Conservation (phyloP, 176 grass and related monocot genomes). For the Zoysia japonica region DNA sequence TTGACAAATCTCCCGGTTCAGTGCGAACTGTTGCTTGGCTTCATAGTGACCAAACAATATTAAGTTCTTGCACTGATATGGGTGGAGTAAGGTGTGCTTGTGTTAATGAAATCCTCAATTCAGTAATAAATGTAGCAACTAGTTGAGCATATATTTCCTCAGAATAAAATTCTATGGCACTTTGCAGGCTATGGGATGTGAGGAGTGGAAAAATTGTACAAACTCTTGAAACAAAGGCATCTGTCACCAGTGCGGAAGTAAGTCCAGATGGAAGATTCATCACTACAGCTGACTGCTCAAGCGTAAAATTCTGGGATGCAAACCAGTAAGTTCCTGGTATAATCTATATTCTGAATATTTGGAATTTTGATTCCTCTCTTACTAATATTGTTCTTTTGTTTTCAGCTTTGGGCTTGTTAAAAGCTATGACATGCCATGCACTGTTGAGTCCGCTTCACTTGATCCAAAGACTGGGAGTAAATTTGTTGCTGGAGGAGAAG, state of each 20-base stretch:
- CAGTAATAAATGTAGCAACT: not conserved
- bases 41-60: conserved; percentile 87
- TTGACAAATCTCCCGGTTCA: conserved; percentile 91
- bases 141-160: not conserved
- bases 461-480: conserved; percentile 82
- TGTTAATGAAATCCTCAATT: not conserved
- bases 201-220: conserved; percentile 91
- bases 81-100: conserved; percentile 85
- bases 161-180: conserved; percentile 18
- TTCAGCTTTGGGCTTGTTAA: conserved; percentile 92
- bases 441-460: conserved; percentile 90
- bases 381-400: conserved; percentile 31
- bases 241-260: conserved; percentile 94
- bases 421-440: conserved; percentile 96
- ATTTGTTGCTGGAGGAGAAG: conserved; percentile 95
- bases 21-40: conserved; percentile 92
- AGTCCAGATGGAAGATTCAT: conserved; percentile 94
- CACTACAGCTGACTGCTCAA: conserved; percentile 88
- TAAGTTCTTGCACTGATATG: conserved; percentile 96
- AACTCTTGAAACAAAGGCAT: conserved; percentile 94
- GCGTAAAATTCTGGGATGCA: conserved; percentile 94
- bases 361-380: not conserved
- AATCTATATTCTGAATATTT: not conserved
- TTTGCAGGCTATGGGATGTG: conserved; percentile 84
- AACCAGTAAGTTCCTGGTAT: conserved; percentile 69